Evolutionary conservation across 176 grass and related monocot genomes (phyloP), one percentile per base, ranked within the genome.

Genomic region (Pontederia crassipes): DNA sequence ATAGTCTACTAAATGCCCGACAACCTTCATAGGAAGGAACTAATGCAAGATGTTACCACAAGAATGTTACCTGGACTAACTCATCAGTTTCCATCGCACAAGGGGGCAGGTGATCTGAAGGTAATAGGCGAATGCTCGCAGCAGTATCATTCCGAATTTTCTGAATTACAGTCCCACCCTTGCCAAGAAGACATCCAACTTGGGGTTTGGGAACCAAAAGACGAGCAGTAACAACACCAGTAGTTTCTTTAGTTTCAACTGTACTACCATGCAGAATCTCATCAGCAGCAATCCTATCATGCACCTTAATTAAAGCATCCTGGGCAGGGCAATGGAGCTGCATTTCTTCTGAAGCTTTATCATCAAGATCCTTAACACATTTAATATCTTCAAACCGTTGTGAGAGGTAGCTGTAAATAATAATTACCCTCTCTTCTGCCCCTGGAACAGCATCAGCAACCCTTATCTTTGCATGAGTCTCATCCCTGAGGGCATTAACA

Each of bases 141-240:
- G 87, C 79, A 72, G 93, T 89, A 55, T 88, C 81, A 74, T 55
- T 75, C 76, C 87, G 79, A 55, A 98, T 53, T 66, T 92, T 75
- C 61, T 98, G 87, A 83, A 98, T 98, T 81, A 98, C 80, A 49
- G 84, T 85, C 72, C 87, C 93, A 74, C 93, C 93, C 79, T 98
- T 98, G 50, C 93, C 93, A 49, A 98, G 66, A 72, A 98, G 68
- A 65, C 93, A 98, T 59, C 93, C 87, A 67, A 85, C 87, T 64
- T 98, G 93, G 71, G 85, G 91, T 49, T 83, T 85, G 56, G 82
- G 87, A 72, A 98, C 85, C 74, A 98, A 73, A 79, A 98, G 88
- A 59, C 93, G 78, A 60, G 87, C 77, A 69, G 49, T 73, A 52
- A 98, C 84, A 69, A 74, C 74, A 65, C 77, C 82, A 52, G 52